These are phyloP conservation scores for Orbilia quercus DNA, from an alignment of 2,329 filamentous ascomycete genomes.

Conservation along the genomic window DNA sequence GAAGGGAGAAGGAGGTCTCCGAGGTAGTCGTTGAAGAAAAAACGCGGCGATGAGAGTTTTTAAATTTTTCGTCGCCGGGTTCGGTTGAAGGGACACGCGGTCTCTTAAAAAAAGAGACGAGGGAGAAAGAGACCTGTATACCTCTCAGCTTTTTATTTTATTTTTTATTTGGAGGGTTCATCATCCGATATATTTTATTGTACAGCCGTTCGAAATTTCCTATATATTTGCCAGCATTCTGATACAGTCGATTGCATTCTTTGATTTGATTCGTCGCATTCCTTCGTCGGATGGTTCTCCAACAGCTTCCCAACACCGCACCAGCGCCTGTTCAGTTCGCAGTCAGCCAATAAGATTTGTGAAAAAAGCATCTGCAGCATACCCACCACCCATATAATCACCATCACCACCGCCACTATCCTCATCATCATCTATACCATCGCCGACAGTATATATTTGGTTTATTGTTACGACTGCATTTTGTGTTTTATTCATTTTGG, in stretches of 20 bases:
- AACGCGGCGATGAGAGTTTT: not conserved
- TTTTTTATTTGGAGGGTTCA: slow-evolving; percentile 10
- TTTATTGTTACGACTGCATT: no score
- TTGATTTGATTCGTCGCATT: slow-evolving; percentile 31
- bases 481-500: not conserved
- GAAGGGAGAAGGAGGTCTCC: slow-evolving; percentile 21
- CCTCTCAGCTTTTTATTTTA: slow-evolving; percentile 6
- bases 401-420: slow-evolving; percentile 19
- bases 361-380: slow-evolving; percentile 9
- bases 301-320: slow-evolving; percentile 21
- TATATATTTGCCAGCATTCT: slow-evolving; percentile 23
- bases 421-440: slow-evolving; percentile 13
- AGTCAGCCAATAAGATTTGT: slow-evolving; percentile 34
- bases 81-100: slow-evolving; percentile 11
- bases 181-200: slow-evolving; percentile 38
- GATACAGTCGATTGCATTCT: slow-evolving; percentile 24
- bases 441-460: slow-evolving; percentile 3
- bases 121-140: no score
- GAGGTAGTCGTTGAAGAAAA: not conserved
- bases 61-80: not conserved
- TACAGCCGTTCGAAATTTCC: slow-evolving; percentile 20
- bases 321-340: slow-evolving; percentile 20
- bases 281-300: slow-evolving; percentile 18
- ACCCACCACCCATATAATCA: slow-evolving; percentile 11
- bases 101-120: slow-evolving; percentile 3